Percentiles rank a stretch among this genome's conserved stretches.
Evolutionary conservation across 2,329 filamentous ascomycete genomes (phyloP).

Genomic region (Scleromitrula shiraiana): DNA sequence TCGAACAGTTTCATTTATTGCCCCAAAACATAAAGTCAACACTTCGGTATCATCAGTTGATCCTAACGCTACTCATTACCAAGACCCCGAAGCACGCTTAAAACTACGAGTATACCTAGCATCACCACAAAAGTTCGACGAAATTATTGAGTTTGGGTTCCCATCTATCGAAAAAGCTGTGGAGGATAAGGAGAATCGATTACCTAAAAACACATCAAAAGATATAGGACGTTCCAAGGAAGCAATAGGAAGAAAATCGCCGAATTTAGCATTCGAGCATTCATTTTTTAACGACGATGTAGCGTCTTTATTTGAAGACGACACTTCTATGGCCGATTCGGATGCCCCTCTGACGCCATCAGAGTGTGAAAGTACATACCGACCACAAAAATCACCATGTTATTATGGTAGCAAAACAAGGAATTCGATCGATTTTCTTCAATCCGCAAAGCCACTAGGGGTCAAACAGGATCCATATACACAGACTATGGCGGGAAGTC

Average conservation of each 20-base stretch:
- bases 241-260: slow-evolving; percentile 23
- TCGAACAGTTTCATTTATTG: slow-evolving; percentile 47
- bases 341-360: slow-evolving; percentile 40
- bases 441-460: slow-evolving; percentile 22
- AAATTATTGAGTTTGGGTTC: slow-evolving; percentile 90
- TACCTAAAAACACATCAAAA: slow-evolving; percentile 17
- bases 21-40: slow-evolving; percentile 22
- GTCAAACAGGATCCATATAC: slow-evolving; percentile 34
- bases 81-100: slow-evolving; percentile 78
- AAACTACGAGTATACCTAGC: slow-evolving; percentile 81
- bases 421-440: slow-evolving; percentile 33
- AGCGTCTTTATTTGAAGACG: slow-evolving; percentile 47
- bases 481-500: slow-evolving; percentile 48
- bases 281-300: slow-evolving; percentile 53
- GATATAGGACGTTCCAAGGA: slow-evolving; percentile 13
- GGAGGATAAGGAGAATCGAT: slow-evolving; percentile 29
- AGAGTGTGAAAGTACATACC: slow-evolving; percentile 22
- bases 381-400: slow-evolving; percentile 20
- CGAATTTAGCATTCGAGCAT: slow-evolving; percentile 41
- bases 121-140: slow-evolving; percentile 90
- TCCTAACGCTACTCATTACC: slow-evolving; percentile 71
- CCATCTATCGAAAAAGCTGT: slow-evolving; percentile 49
- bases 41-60: slow-evolving; percentile 49
- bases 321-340: slow-evolving; percentile 46
- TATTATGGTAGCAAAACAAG: slow-evolving; percentile 28